phyloP scores from a whole-genome alignment of 768 basidiomycete species.

The Lactarius vividus region DNA sequence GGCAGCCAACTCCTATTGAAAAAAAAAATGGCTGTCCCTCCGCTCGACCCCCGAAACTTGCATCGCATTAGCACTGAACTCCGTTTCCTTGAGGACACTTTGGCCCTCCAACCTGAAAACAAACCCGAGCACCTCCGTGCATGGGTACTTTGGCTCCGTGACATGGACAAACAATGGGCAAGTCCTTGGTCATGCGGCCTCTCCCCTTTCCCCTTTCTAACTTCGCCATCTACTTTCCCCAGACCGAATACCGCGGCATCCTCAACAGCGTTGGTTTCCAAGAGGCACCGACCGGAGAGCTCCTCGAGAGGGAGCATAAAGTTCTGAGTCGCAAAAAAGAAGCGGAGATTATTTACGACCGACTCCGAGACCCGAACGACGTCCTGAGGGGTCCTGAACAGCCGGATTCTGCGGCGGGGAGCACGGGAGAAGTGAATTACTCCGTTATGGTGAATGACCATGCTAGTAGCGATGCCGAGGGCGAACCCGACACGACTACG shows the following conservation, averaged over 20 bases:
- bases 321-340: constrained; percentile 21
- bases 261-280: constrained; percentile 23
- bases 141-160: constrained; percentile 20
- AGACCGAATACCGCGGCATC: constrained; percentile 21
- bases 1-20: not conserved
- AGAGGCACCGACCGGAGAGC: constrained; percentile 21
- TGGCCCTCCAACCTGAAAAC: constrained; percentile 18
- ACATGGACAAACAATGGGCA: constrained; percentile 25
- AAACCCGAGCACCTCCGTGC: constrained; percentile 21
- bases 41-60: constrained; percentile 20
- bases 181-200: not conserved
- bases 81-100: constrained; percentile 14
- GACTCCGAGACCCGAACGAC: constrained; percentile 15
- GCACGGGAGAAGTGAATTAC: constrained; percentile 14
- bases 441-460: constrained; percentile 19
- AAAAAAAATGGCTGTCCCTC: constrained; percentile 20
- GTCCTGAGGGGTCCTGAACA: constrained; percentile 4
- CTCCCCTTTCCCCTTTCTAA: constrained; percentile 4
- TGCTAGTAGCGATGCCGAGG: constrained; percentile 22
- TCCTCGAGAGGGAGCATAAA: constrained; percentile 15
- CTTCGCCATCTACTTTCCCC: not conserved
- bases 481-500: constrained; percentile 22
- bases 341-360: constrained; percentile 16
- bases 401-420: constrained; percentile 5
- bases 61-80: constrained; percentile 22